Conservation (phyloP, 108 stramenopile genomes). For the Cyclotella sp. region DNA sequence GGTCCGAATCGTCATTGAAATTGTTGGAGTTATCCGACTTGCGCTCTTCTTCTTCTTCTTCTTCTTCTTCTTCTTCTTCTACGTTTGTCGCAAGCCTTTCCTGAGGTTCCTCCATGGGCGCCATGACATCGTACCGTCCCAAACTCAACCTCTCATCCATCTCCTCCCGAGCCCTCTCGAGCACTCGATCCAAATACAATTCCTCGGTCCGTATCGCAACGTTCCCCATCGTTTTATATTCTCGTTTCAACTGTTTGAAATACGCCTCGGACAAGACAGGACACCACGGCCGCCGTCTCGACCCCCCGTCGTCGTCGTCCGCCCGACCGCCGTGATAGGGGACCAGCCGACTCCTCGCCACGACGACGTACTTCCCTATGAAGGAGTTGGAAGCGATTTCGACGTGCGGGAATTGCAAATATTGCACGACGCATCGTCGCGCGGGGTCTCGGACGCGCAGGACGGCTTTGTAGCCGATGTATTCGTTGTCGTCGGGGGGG, state of each 20-base stretch:
- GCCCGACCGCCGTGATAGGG: slow-evolving; percentile 5
- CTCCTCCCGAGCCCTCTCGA: neutral
- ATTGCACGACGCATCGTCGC: slow-evolving; percentile 1
- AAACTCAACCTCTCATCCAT: neutral
- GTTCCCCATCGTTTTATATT: neutral
- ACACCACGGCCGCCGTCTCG: neutral
- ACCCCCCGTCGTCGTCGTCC: neutral
- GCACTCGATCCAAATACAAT: neutral
- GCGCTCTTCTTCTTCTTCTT: too few species aligned
- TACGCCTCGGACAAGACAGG: neutral
- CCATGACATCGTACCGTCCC: neutral
- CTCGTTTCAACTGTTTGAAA: neutral
- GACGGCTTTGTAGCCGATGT: slow-evolving; percentile 2
- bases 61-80: too few species aligned
- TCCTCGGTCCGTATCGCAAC: neutral
- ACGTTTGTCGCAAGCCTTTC: too few species aligned
- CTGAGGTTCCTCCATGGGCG: neutral
- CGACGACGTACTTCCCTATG: neutral
- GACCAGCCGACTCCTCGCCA: neutral
- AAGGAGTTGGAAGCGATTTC: neutral
- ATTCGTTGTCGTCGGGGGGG: slow-evolving; percentile 8
- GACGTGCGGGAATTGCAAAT: slow-evolving; percentile 4
- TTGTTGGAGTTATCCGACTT: too few species aligned
- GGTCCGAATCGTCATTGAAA: neutral
- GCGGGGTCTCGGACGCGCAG: neutral